Percentiles rank a stretch among this genome's conserved stretches.
These are phyloP conservation scores for Chaetomiaceae sp. DNA, from an alignment of 2,329 filamentous ascomycete genomes.

Conservation along the genomic window DNA sequence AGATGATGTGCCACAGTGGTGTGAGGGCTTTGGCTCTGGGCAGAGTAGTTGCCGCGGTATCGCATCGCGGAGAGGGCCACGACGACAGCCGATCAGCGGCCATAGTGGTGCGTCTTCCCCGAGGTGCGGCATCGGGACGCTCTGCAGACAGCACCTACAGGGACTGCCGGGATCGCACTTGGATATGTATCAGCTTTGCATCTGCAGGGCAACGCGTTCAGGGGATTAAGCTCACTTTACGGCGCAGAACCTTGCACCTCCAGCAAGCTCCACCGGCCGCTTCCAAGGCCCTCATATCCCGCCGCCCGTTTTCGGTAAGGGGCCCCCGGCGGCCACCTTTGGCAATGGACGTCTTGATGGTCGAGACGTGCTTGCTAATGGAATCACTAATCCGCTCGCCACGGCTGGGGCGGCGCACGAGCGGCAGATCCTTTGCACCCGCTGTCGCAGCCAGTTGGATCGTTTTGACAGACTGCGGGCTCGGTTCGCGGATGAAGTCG, in stretches of 20 bases:
- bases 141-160: conserved; percentile 30
- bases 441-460: background rate
- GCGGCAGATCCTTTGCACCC: conserved; percentile 9
- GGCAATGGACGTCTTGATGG: conserved; percentile 25
- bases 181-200: conserved; percentile 1
- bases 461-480: background rate
- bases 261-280: conserved; percentile 31
- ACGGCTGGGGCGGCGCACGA: conserved; percentile 26
- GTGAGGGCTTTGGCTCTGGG: conserved; percentile 18
- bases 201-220: background rate
- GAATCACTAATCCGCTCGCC: conserved; percentile 25
- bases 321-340: conserved; percentile 30
- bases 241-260: conserved; percentile 31
- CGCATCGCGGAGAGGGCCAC: conserved; percentile 29
- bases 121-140: conserved; percentile 29
- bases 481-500: background rate
- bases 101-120: conserved; percentile 31
- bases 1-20: background rate
- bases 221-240: conserved; percentile 19
- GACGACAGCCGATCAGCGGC: conserved; percentile 32
- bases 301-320: conserved; percentile 29
- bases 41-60: conserved; percentile 28
- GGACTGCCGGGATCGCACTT: conserved; percentile 30
- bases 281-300: conserved; percentile 30
- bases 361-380: conserved; percentile 27